Evolutionary conservation across 331 rosid genomes (phyloP), one percentile per base, ranked within the genome.

Genomic region (Quercus lobata): DNA sequence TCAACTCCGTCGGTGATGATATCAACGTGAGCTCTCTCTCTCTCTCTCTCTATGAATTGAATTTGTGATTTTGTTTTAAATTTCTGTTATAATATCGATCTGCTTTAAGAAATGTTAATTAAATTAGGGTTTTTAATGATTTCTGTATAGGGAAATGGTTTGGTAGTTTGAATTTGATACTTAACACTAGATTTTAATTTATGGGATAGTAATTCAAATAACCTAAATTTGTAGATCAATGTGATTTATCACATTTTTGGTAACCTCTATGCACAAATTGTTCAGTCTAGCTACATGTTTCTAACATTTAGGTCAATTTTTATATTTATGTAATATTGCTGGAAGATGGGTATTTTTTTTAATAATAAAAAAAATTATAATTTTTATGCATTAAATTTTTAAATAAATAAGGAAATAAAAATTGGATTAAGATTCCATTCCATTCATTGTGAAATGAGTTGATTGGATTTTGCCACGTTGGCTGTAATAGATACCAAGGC

Each of bases 1-100:
- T 93, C 74, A 52, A 81, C 77, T 93, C 98, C 35, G 92, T 83
- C 79, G 95, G 98, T 10, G 93, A 91, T 71, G 98, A 93, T 73
- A 6, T 91, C 82, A 93, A 86, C 86, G 97, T 93, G 74, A 53
- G 44, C 66, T 32, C 56, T 2, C 21, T 74, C 83, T 74, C 78
- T 12, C 65, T 69, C 73, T 69, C 58, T 61, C 65, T 70, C 12
- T 22, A 14, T n/a, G 14, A 53, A 4, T 25, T 24, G 4, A 54
- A 72, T 57, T 35, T 2, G 65, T 41, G 25, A 11, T 71, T 22
- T 71, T 71, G 18, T 6, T 14, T 14, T 71, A 6, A 49, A 12
- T 15, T 27, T 49, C 19, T 22, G 16, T 49, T 71, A 6, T 15
- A n/a, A 15, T 15, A 12, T 25, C 25, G 16, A 18, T 19, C 72